These are phyloP conservation scores for Penicilliopsis zonata DNA, from an alignment of 495 filamentous ascomycete genomes.

Conservation along the genomic window DNA sequence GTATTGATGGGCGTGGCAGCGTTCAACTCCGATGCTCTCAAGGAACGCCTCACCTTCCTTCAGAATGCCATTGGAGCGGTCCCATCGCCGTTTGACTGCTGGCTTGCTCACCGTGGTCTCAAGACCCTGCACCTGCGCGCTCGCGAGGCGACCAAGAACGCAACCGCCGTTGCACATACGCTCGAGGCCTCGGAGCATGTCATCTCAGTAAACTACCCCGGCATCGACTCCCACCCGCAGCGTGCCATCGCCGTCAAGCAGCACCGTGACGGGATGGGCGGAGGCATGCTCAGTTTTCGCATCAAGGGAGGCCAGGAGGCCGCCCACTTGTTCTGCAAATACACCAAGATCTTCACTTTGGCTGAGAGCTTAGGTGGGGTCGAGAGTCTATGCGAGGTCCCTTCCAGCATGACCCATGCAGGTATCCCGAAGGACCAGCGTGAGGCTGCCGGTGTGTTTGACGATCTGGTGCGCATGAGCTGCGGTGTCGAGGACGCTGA, in stretches of 20 bases:
- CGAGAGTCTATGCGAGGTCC: slow-evolving; percentile 84
- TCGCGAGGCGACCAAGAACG: slow-evolving; percentile 72
- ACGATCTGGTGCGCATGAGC: slow-evolving; percentile 90
- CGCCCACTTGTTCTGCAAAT: slow-evolving; percentile 85
- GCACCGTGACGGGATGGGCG: slow-evolving; percentile 89
- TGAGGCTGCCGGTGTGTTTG: slow-evolving; percentile 87
- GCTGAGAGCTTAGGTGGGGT: slow-evolving; percentile 91
- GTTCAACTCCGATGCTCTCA: slow-evolving; percentile 77
- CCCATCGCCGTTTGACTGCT: slow-evolving; percentile 90
- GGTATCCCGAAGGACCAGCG: slow-evolving; percentile 85
- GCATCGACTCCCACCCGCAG: slow-evolving; percentile 75
- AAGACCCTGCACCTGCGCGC: slow-evolving; percentile 95
- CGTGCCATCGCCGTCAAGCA: slow-evolving; percentile 75
- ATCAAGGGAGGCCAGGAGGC: slow-evolving; percentile 79
- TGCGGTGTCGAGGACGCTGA: slow-evolving; percentile 87
- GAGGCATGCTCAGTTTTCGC: slow-evolving; percentile 95
- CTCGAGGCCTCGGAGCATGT: slow-evolving; percentile 76
- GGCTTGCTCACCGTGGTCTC: slow-evolving; percentile 95
- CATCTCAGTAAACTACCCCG: slow-evolving; percentile 88
- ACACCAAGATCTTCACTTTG: slow-evolving; percentile 79
- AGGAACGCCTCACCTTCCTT: slow-evolving; percentile 71
- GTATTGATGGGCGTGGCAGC: slow-evolving; percentile 97
- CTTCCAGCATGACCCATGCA: slow-evolving; percentile 89
- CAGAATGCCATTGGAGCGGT: slow-evolving; percentile 97
- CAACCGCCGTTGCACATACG: slow-evolving; percentile 59